Evolutionary conservation across 2,329 filamentous ascomycete genomes (phyloP).

Genomic region (Xylariaceae sp.): DNA sequence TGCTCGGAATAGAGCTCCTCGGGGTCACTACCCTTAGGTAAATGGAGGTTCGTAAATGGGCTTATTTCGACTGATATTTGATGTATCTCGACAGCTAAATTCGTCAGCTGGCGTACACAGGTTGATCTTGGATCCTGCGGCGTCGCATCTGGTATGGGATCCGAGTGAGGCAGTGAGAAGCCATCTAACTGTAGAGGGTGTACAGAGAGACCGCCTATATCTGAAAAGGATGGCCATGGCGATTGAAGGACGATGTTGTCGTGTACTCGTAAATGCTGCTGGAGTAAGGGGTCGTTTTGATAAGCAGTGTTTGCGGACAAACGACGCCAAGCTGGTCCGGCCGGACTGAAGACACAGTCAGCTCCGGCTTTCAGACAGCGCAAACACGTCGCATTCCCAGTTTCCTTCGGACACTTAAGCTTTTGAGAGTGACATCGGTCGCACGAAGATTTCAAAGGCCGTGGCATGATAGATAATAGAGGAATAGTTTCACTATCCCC

Average conservation of each 20-base stretch:
- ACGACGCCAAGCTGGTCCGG: constrained; percentile 27
- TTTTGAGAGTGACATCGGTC: constrained; percentile 55
- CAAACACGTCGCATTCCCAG: constrained; percentile 44
- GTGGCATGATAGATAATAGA: constrained; percentile 26
- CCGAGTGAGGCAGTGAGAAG: constrained; percentile 1
- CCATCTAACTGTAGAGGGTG: neutral
- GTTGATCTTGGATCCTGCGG: constrained; percentile 24
- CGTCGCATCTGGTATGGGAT: neutral
- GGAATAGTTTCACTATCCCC: too few species aligned
- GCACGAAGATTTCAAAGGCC: constrained; percentile 35
- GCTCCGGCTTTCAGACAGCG: constrained; percentile 50
- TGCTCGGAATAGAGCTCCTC: constrained; percentile 33
- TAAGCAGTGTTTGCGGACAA: constrained; percentile 14
- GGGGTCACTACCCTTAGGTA: constrained; percentile 34
- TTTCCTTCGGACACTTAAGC: constrained; percentile 50
- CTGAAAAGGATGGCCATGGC: constrained; percentile 28
- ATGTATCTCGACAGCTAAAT: constrained; percentile 36
- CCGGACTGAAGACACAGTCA: constrained; percentile 52
- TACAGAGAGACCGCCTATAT: neutral
- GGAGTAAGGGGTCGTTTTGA: constrained; percentile 19
- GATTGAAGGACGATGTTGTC: constrained; percentile 26
- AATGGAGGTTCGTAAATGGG: constrained; percentile 29
- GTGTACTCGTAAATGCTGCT: constrained; percentile 2
- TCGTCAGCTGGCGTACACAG: constrained; percentile 31
- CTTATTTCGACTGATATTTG: constrained; percentile 34